Evolutionary conservation across 2,329 filamentous ascomycete species (phyloP), one percentile per base, ranked within the genome.

Genomic region (Aspergillus tamarii): DNA sequence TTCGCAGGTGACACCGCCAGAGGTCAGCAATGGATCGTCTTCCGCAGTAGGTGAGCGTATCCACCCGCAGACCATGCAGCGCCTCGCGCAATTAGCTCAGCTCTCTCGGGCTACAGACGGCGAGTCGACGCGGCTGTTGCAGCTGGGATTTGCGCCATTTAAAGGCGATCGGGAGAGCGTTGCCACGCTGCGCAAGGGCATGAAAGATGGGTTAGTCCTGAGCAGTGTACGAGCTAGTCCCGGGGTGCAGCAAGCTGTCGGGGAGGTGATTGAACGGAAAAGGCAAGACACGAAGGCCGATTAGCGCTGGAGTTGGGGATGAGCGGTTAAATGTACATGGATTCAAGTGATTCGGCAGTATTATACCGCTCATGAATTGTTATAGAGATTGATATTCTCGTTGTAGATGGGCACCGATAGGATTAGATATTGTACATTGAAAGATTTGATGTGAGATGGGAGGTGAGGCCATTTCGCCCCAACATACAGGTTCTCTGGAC

Each of bases 151-250:
- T 77, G 88, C 88, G 59, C 94, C 94, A 0, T 97, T 93, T 77
- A 87, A 84, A 57, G 89, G 89, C n/a, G 90, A 96, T 72, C 80
- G 85, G 41, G 84, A 86, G 65, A 84, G 83, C n/a, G 81, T 90
- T 54, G 83, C 82, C 52, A 88, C 87, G 64, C 79, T 96, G 72
- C 86, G 88, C 66, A 84, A 85, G 46, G 91, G 90, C 71, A 86
- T 97, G 79, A 91, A 89, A 78, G 92, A 95, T 72, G 96, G 93
- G 85, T 82, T 98, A 69, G 88, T 97, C 57, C 89, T 96, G 76
- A 96, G 96, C 74, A 94, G 89, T 16, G 91, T 96, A 64, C 85
- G 88, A 68, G 88, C 86, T 55, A 91, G 94, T 77, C 89, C 89
- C 0, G 92, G 94, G 79, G 94, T 98, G 10, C 86, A 89, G 69